These are phyloP conservation scores for Larix kaempferi DNA, from an alignment of 75 land plant species.

Conservation along the genomic window DNA sequence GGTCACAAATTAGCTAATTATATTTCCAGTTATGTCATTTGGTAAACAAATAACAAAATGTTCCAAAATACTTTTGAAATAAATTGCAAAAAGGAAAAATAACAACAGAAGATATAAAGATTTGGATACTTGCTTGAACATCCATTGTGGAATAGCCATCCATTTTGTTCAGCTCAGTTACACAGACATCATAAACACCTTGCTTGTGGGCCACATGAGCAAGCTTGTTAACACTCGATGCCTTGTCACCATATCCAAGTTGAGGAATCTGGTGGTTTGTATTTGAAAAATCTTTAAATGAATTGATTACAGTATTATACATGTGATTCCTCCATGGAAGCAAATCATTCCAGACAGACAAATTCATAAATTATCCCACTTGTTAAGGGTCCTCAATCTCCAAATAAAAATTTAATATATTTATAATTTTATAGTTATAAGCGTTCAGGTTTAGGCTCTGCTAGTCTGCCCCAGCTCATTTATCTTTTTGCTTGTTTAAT, in stretches of 20 bases:
- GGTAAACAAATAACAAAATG: too few relatives aligned
- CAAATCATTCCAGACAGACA: slow-evolving; percentile 93
- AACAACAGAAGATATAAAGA: too few relatives aligned
- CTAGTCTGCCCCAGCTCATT: too few relatives aligned
- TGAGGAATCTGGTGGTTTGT: slow-evolving; percentile 85
- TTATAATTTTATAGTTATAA: too few relatives aligned
- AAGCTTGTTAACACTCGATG: slow-evolving; percentile 97
- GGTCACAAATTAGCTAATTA: too few relatives aligned
- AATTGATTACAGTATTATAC: slow-evolving; percentile 84
- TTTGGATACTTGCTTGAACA: too few relatives aligned
- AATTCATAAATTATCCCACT: slow-evolving; percentile 94
- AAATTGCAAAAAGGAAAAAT: too few relatives aligned
- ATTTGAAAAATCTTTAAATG: slow-evolving; percentile 71
- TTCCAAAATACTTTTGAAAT: too few relatives aligned
- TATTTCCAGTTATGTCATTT: too few relatives aligned
- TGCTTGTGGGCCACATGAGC: slow-evolving; percentile 94
- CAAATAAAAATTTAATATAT: too few relatives aligned
- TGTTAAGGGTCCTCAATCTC: slow-evolving; percentile 92
- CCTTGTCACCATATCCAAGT: slow-evolving; percentile 91
- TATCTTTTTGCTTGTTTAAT: too few relatives aligned
- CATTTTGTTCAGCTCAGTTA: slow-evolving; percentile 90
- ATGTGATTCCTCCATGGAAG: slow-evolving; percentile 92
- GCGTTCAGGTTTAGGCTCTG: too few relatives aligned
- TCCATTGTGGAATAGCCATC: slow-evolving; percentile 40
- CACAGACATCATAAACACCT: slow-evolving; percentile 90